These are phyloP conservation scores for Tricholoma flavovirens DNA, from an alignment of 768 basidiomycete species.

Conservation along the genomic window DNA sequence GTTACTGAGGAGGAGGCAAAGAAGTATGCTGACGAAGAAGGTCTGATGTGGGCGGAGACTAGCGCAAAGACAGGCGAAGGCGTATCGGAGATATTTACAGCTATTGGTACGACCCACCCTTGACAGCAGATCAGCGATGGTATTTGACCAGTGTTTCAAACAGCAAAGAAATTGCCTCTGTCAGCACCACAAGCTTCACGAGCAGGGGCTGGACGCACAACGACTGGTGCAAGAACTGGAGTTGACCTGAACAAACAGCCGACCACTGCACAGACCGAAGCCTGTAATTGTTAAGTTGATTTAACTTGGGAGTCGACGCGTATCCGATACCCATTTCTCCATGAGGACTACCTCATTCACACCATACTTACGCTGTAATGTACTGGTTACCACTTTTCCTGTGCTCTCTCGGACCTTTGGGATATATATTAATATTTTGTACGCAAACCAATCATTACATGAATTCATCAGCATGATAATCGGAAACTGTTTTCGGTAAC, in stretches of 20 bases:
- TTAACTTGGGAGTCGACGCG: neutral
- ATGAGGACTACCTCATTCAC: conserved; percentile 13
- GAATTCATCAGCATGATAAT: conserved; percentile 6
- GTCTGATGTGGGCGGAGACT: conserved; percentile 88
- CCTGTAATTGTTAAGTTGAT: conserved; percentile 66
- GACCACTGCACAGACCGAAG: conserved; percentile 46
- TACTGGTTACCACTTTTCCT: conserved; percentile 23
- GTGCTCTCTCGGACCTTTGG: conserved; percentile 31
- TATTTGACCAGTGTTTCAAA: conserved; percentile 6
- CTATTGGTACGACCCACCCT: conserved; percentile 55
- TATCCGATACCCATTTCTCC: conserved; percentile 14
- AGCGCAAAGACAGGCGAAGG: conserved; percentile 88
- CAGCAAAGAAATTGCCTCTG: conserved; percentile 87
- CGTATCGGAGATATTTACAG: conserved; percentile 79
- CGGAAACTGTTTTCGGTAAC: neutral
- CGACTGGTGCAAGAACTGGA: conserved; percentile 50
- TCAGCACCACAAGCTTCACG: conserved; percentile 65
- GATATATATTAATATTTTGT: conserved; percentile 34
- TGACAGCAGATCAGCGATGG: neutral
- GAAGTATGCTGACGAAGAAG: conserved; percentile 90
- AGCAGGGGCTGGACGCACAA: conserved; percentile 47
- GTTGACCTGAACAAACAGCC: conserved; percentile 80
- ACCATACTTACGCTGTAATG: conserved; percentile 25
- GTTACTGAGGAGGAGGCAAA: conserved; percentile 84
- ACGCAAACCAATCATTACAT: conserved; percentile 12